A percentile compares a stretch with the other conserved stretches of the same genome.
These are phyloP conservation scores for Syzygium malaccense DNA, from an alignment of 441 rosid species.

Conservation along the genomic window DNA sequence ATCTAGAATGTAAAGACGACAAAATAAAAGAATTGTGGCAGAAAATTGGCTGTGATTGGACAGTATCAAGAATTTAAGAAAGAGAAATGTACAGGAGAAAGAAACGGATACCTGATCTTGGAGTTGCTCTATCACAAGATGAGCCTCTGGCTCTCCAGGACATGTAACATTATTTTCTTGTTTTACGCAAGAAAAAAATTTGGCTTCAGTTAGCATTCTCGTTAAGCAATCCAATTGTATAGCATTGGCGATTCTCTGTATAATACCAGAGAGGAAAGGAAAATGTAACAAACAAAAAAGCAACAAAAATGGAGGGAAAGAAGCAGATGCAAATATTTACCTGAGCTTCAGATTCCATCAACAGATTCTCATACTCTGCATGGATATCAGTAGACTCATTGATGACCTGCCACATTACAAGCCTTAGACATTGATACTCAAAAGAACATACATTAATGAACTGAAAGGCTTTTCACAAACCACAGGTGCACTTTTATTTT, in stretches of 20 bases:
- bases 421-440: constrained; percentile 16
- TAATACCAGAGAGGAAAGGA: background rate
- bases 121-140: constrained; percentile 73
- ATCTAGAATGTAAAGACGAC: constrained; percentile 34
- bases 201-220: constrained; percentile 43
- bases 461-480: constrained; percentile 36
- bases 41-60: constrained; percentile 2
- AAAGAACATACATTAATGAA: constrained; percentile 3
- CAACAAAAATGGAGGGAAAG: constrained; percentile 6
- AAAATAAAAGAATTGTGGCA: background rate
- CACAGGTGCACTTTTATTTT: constrained; percentile 42
- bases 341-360: constrained; percentile 59
- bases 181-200: constrained; percentile 16
- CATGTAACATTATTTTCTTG: constrained; percentile 25
- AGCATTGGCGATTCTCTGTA: constrained; percentile 51
- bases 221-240: constrained; percentile 62
- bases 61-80: background rate
- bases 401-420: constrained; percentile 43
- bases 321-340: constrained; percentile 26
- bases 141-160: constrained; percentile 55
- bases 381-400: constrained; percentile 35
- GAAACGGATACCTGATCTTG: constrained; percentile 69
- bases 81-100: background rate
- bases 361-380: constrained; percentile 63
- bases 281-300: background rate